Evolutionary conservation across 768 basidiomycete genomes (phyloP).

Genomic region (Termitomyces heimii): DNA sequence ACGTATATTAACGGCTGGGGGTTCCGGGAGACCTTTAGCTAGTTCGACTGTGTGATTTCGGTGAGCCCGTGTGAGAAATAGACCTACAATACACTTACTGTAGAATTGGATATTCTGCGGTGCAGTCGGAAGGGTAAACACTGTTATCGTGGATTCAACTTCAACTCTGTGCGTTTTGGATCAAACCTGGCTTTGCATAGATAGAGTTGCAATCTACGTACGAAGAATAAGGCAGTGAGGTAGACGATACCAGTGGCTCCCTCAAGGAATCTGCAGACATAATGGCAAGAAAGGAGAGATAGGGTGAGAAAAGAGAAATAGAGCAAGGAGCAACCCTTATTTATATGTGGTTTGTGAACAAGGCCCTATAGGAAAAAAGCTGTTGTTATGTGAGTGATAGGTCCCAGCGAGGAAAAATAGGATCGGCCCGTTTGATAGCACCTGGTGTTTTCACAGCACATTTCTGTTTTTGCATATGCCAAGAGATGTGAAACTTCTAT

Average conservation of each 20-base stretch:
- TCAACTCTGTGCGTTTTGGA: not conserved
- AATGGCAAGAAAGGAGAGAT: not conserved
- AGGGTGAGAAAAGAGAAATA: no score
- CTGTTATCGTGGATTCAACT: not conserved
- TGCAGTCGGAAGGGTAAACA: not conserved
- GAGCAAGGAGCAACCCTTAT: not conserved
- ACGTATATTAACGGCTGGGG: not conserved
- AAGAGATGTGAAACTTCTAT: not conserved
- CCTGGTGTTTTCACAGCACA: not conserved
- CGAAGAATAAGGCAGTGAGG: not conserved
- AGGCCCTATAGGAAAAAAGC: not conserved
- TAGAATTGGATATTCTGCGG: slow-evolving; percentile 13
- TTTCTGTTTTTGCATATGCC: not conserved
- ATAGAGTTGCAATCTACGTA: not conserved
- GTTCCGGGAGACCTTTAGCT: slow-evolving; percentile 4
- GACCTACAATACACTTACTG: slow-evolving; percentile 2
- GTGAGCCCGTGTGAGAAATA: not conserved
- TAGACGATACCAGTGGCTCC: not conserved
- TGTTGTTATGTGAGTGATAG: not conserved
- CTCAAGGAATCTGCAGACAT: not conserved
- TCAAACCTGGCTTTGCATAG: not conserved
- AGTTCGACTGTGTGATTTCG: not conserved
- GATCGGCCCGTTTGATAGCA: not conserved
- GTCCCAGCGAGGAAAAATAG: not conserved
- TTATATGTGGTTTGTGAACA: not conserved